Evolutionary conservation across 495 filamentous ascomycete species (phyloP), one percentile per base, ranked within the genome.

Genomic region (Jackrogersella minutella): DNA sequence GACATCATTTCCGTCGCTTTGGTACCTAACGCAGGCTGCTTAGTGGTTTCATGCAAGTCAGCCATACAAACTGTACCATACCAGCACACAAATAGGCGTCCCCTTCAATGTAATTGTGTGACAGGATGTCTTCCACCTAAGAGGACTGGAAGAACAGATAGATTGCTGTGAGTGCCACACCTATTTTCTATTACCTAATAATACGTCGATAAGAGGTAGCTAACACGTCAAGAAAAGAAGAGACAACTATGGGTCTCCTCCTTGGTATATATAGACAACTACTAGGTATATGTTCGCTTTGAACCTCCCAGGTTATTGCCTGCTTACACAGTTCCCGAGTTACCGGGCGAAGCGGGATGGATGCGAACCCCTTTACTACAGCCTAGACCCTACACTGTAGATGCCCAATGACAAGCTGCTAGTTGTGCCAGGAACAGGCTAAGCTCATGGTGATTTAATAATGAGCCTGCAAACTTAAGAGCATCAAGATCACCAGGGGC

Each of bases 1-100:
- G 66, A 62, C 66, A 69, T 69, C 66, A 65, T 69, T 49, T 64
- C 44, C 37, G 9, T 58, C 51, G 36, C 56, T 61, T 34, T 58
- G 61, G 61, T 31, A 56, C 21, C 21, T 26, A 46, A 46, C 31
- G 44, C 31, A 44, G 31, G 17, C 54, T 53, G 43, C 61, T 64
- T 65, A 41, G 61, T 58, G 30, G 56, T 64, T 64, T 69, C 56
- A 69, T 69, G 61, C 66, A 61, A 62, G 56, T 24, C 28, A 54
- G 26, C 47, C 30, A 41, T 17, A 49, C 16, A 40, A 11, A 51
- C 22, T 21, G 40, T 43, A 44, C 28, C 34, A 10, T 33, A 13
- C 13, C 7, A 43, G 40, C 40, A 21, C 39, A 19, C 14, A 41
- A 21, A 16, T 19, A 43, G 22, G 40, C 40, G 17, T 5, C 56